Evolutionary conservation across 1,139 yeast species (phyloP), one percentile per base, ranked within the genome.

Genomic region (Zhuliangozyma parablackwelliae): DNA sequence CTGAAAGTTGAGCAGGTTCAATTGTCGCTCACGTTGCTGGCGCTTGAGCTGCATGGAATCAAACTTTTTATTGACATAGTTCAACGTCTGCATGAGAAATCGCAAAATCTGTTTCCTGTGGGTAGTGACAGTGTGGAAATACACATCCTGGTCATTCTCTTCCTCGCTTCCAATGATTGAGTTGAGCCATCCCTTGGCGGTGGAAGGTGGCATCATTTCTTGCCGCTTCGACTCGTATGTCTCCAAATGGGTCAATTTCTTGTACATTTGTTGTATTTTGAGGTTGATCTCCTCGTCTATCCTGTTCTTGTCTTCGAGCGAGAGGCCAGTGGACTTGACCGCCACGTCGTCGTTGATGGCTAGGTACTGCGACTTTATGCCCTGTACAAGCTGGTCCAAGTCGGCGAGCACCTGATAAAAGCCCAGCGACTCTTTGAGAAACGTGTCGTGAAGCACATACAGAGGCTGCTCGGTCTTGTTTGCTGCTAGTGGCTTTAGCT

Each of bases 221-320:
- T 56, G 59, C 39, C 81, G 57, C 44, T 69, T 65, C n/a, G 51
- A 50, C 52, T 79, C 84, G 48, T 80, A 80, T 2, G 60, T 56
- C 40, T 75, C 79, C 34, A 78, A 50, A 32, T 63, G 56, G 48
- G 68, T 73, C 36, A 76, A 59, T 51, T 78, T 73, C 43, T 76
- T 75, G 38, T 65, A 65, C 49, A 72, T 58, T 40, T 72, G 70
- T 44, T 76, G 80, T 28, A 78, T 50, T 48, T 73, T 72, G 25
- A 67, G 53, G 40, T 76, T 69, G 32, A 77, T 65, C 41, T 78
- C 81, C 39, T 75, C 72, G 42, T 78, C 84, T 24, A 79, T 64
- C 31, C 69, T 68, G 44, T 76, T 75, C 50, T 78, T 75, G 35
- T 78, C 80, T 6, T 58, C 64, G 8, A 64, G 64, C 2, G 69